These are phyloP conservation scores for Sporothrix luriei DNA, from an alignment of 2,329 filamentous ascomycete genomes.

Conservation along the genomic window DNA sequence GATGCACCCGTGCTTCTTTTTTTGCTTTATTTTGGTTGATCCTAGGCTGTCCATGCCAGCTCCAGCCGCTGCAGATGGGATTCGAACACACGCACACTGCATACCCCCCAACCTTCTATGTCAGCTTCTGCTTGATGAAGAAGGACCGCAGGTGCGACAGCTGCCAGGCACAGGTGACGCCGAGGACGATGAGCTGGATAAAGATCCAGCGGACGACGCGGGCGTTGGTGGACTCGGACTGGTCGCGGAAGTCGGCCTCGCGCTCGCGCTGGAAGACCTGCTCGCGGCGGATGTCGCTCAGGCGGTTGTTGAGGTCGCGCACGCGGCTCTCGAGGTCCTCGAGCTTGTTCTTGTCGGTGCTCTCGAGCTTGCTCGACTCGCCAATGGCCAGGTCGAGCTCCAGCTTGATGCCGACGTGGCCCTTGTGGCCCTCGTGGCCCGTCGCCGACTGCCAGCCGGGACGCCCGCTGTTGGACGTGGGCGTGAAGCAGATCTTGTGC, in stretches of 20 bases:
- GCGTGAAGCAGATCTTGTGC: slow-evolving; percentile 93
- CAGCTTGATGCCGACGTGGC: slow-evolving; percentile 78
- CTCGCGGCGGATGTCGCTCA: slow-evolving; percentile 88
- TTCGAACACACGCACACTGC: too few relatives aligned
- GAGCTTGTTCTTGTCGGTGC: slow-evolving; percentile 89
- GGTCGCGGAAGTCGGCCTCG: slow-evolving; percentile 96
- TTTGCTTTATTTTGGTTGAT: neutral
- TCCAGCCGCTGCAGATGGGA: neutral
- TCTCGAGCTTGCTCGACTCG: slow-evolving; percentile 91
- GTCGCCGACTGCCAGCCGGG: slow-evolving; percentile 69
- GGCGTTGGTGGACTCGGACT: slow-evolving; percentile 89
- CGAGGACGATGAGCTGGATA: slow-evolving; percentile 83
- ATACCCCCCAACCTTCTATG: slow-evolving; percentile 55
- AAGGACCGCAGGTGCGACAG: slow-evolving; percentile 92
- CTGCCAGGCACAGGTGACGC: slow-evolving; percentile 92
- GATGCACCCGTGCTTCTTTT: neutral
- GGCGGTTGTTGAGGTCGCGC: slow-evolving; percentile 80
- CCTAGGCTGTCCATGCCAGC: neutral
- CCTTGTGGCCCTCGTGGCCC: slow-evolving; percentile 40
- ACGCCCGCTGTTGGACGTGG: slow-evolving; percentile 70
- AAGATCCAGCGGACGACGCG: slow-evolving; percentile 93
- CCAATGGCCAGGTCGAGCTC: slow-evolving; percentile 90
- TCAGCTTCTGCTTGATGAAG: slow-evolving; percentile 99
- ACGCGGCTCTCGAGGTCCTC: slow-evolving; percentile 85
- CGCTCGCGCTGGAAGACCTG: slow-evolving; percentile 97